phyloP scores from a whole-genome alignment of 1,284 basidiomycete genomes.

The Leccinum subrobustum region DNA sequence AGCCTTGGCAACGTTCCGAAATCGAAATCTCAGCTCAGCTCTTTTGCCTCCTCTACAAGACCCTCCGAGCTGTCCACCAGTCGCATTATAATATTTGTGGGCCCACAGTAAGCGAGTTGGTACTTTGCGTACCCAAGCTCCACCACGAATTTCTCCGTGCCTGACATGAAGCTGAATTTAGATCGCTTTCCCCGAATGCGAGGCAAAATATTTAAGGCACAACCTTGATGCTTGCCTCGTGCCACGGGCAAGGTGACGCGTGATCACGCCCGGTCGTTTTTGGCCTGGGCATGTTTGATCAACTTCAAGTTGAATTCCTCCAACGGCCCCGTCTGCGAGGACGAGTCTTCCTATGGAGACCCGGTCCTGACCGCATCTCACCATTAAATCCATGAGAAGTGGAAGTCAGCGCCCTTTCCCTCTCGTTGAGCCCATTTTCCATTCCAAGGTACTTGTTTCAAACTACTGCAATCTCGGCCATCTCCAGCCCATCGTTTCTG shows the following conservation, averaged over 20 bases:
- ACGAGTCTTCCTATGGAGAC: neutral
- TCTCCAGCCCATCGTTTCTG: neutral
- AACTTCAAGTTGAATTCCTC: neutral
- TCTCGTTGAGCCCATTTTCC: neutral
- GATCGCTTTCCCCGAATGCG: conserved; percentile 2
- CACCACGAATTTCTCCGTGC: conserved; percentile 11
- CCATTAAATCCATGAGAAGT: neutral
- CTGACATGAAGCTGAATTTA: conserved; percentile 11
- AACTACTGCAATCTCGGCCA: neutral
- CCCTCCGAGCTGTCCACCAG: neutral
- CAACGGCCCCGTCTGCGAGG: neutral
- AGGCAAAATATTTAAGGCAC: conserved; percentile 18
- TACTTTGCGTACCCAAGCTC: conserved; percentile 17
- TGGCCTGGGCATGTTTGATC: neutral
- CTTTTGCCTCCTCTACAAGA: neutral
- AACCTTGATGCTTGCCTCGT: conserved; percentile 7
- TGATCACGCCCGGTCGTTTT: neutral
- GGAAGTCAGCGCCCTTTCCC: neutral
- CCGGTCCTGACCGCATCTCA: neutral
- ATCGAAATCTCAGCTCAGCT: neutral
- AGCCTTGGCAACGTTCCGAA: neutral
- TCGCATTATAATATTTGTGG: neutral
- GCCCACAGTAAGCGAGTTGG: neutral
- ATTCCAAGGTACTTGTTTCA: neutral
- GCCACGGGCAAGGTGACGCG: neutral